Base-by-base conservation (phyloP, 345 rosid species). In the Barbarea vulgaris region DNA sequence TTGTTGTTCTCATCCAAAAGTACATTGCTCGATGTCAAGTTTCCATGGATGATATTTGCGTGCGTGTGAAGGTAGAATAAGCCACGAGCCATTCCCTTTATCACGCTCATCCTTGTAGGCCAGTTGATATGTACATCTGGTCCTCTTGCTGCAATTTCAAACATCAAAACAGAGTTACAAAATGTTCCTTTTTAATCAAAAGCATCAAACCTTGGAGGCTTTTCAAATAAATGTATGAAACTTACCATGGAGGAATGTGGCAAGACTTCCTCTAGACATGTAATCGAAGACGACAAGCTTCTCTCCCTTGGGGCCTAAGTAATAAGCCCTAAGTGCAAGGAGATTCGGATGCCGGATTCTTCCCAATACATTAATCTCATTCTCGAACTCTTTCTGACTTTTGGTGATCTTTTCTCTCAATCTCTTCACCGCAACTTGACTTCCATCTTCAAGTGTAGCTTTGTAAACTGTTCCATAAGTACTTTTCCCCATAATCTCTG, bases 401-500 rank as follows among this genome's bases (percentile, higher is more conserved):
- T 91, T 95, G 1, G 97, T 89, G 13, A 88, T 87, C 80, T 90
- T 95, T 80, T 95, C 97, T 73, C 97, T 81, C 56, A 92, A 67
- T 81, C 99, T 86, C 75, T 90, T 92, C 70, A 90, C 97, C 9
- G 96, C 97, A 50, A 94, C 96, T 76, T 95, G 89, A 81, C 82
- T 91, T 30, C 98, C 97, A 79, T 92, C 96, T 77, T 95, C 98
- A 54, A 95, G 84, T 56, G 97, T 92, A 36, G 99, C 97, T 85
- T 90, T 95, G 41, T 90, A 95, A 18, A 90, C 99, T 11, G 98
- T 92, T 36, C 99, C 99, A 33, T 85, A 92, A 31, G 89, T 85
- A 50, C 97, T 95, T 80, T 95, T 95, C 36, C 99, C 99, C 97
- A 95, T 90, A 27, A 92, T 92, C 80, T 95, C 98, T 6, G 99